These are phyloP conservation scores for Fusarium sp. DNA, from an alignment of 2,329 filamentous ascomycete genomes.

Conservation along the genomic window DNA sequence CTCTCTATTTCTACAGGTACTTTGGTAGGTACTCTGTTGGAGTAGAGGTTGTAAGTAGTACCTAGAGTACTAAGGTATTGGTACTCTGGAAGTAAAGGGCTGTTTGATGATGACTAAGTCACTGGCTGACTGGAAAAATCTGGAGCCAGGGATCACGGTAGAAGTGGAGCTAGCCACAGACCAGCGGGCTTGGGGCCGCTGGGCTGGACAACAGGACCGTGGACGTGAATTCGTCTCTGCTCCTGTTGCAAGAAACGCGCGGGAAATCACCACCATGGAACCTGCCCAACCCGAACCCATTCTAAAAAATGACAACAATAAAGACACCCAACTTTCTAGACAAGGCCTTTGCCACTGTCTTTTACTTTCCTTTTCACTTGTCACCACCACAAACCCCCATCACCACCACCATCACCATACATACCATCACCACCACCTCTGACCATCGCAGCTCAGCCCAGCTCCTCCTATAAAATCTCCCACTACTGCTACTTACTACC, in stretches of 20 bases:
- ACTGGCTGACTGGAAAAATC: too few species aligned
- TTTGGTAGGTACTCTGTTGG: too few species aligned
- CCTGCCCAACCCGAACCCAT: conserved; percentile 51
- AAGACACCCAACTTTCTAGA: conserved; percentile 56
- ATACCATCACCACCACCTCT: conserved; percentile 43
- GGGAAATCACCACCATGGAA: conserved; percentile 49
- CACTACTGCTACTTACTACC: conserved; percentile 22
- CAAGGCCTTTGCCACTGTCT: conserved; percentile 50
- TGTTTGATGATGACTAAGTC: too few species aligned
- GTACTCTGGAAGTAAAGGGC: too few species aligned
- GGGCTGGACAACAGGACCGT: conserved; percentile 7
- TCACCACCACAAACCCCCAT: conserved; percentile 38
- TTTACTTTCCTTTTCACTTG: conserved; percentile 47
- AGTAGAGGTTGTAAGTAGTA: too few species aligned
- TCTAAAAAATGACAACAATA: conserved; percentile 56
- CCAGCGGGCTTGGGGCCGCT: too few species aligned
- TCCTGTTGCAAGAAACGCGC: conserved; percentile 35
- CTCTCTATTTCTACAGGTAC: too few species aligned
- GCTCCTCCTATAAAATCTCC: conserved; percentile 43
- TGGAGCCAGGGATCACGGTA: too few species aligned
- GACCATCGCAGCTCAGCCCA: conserved; percentile 42
- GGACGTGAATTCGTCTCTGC: conserved; percentile 22
- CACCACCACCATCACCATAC: conserved; percentile 47
- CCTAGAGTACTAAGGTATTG: too few species aligned
- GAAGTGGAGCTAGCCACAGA: conserved; percentile 38